These are phyloP conservation scores for Chlorella sp. DNA, from an alignment of 139 green algal genomes.

Conservation along the genomic window DNA sequence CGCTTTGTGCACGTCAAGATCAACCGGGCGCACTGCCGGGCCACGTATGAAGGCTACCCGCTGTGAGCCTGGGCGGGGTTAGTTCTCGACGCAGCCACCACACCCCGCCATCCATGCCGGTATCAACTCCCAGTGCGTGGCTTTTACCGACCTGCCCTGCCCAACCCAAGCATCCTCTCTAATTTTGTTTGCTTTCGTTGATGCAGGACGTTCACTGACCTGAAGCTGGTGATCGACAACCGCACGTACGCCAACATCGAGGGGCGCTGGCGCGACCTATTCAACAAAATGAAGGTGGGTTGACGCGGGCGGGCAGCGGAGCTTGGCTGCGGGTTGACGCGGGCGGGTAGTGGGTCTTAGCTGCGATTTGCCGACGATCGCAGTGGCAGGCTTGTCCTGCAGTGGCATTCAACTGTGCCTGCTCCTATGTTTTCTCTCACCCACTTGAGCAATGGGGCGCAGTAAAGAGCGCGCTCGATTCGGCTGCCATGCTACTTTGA, in stretches of 20 bases:
- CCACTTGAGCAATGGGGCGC: not conserved
- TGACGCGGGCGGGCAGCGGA: not conserved
- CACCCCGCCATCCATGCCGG: no score
- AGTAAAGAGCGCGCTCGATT: not conserved
- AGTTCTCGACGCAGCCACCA: no score
- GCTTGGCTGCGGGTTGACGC: no score
- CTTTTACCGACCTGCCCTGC: no score
- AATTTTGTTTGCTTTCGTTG: no score
- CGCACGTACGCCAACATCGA: conserved; percentile 75
- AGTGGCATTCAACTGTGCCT: no score
- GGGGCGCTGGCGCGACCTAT: conserved; percentile 72
- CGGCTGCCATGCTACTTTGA: not conserved
- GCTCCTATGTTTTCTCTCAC: no score
- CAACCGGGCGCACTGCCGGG: conserved; percentile 73
- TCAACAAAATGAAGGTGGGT: conserved; percentile 69
- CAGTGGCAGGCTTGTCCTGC: no score
- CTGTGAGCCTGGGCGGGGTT: conserved; percentile 30
- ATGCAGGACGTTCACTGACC: conserved; percentile 62
- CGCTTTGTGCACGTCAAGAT: conserved; percentile 80
- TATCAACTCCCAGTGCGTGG: not conserved
- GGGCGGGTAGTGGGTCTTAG: no score
- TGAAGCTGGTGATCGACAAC: conserved; percentile 77
- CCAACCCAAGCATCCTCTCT: not conserved
- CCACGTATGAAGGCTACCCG: conserved; percentile 73
- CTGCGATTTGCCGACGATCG: no score